A percentile compares a stretch with the other conserved stretches of the same genome.
Evolutionary conservation across 148 eudicot genomes (phyloP).

Genomic region (Spergularia bocconei): DNA sequence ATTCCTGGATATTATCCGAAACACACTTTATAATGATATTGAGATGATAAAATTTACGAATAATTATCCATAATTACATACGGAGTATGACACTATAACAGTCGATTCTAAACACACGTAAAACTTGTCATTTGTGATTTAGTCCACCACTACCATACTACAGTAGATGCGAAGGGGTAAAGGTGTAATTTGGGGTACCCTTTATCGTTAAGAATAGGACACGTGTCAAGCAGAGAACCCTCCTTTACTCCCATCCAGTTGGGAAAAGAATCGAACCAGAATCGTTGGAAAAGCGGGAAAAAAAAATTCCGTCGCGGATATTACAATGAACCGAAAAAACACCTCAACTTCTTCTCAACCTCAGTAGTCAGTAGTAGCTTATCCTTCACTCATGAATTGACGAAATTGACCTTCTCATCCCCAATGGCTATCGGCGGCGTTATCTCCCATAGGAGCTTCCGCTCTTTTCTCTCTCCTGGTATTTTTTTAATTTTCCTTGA

Average conservation of each 20-base stretch:
- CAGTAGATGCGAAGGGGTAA: no score
- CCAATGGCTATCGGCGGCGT: conserved; percentile 81
- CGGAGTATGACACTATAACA: no score
- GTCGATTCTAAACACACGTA: no score
- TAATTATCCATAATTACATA: no score
- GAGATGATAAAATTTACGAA: no score
- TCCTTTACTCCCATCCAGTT: conserved; percentile 6
- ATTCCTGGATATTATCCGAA: no score
- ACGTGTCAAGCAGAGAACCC: conserved; percentile 46
- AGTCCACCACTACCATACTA: no score
- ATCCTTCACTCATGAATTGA: conserved; percentile 23
- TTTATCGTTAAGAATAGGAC: conserved; percentile 14
- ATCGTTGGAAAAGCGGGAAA: conserved; percentile 19
- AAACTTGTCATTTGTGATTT: no score
- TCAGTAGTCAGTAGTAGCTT: neutral
- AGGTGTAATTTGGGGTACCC: no score
- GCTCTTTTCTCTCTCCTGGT: conserved; percentile 65
- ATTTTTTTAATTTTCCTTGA: neutral
- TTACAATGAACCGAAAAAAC: conserved; percentile 1
- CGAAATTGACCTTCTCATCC: neutral
- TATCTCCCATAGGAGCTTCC: conserved; percentile 60
- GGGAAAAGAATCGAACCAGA: neutral
- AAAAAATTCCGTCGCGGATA: conserved; percentile 10
- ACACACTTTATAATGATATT: no score
- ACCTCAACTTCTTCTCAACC: neutral